A percentile compares a stretch with the other conserved stretches of the same genome.
These are phyloP conservation scores for Phycomyces blakesleeanus DNA, from an alignment of 192 early-diverging fungal species.

Conservation along the genomic window DNA sequence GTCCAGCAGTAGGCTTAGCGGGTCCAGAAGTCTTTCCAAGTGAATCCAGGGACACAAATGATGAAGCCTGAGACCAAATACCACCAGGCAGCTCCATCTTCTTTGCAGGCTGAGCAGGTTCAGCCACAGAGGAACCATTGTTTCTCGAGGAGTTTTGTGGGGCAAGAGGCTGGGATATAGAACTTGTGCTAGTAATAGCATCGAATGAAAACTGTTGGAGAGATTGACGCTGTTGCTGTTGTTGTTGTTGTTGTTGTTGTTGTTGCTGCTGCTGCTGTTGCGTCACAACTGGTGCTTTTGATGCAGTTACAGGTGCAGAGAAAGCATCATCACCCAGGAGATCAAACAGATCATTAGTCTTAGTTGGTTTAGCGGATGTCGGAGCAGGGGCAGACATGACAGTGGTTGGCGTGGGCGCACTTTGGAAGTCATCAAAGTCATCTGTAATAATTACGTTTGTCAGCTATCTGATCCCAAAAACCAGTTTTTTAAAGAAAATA, in stretches of 20 bases:
- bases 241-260: too few species aligned
- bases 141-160: not conserved
- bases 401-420: conserved; percentile 38
- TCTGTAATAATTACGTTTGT: conserved; percentile 32
- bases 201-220: conserved; percentile 8
- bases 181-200: not conserved
- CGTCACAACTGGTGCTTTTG: conserved; percentile 1
- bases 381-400: conserved; percentile 8
- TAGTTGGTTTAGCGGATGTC: conserved; percentile 18
- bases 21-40: conserved; percentile 53
- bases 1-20: conserved; percentile 37
- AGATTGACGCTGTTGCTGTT: conserved; percentile 12
- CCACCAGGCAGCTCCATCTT: conserved; percentile 39
- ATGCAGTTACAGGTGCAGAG: conserved; percentile 5
- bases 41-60: conserved; percentile 68
- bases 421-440: conserved; percentile 69
- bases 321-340: conserved; percentile 27
- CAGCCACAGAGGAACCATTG: not conserved
- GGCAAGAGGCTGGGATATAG: conserved; percentile 3
- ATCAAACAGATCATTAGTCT: conserved; percentile 28
- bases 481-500: not conserved
- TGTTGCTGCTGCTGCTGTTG: conserved; percentile 10
- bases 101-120: conserved; percentile 24
- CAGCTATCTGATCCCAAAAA: not conserved
- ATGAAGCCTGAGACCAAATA: conserved; percentile 68